Evolutionary conservation across 1,284 basidiomycete genomes (phyloP), one percentile per base, ranked within the genome.

Genomic region (Pseudozyma thailandica): DNA sequence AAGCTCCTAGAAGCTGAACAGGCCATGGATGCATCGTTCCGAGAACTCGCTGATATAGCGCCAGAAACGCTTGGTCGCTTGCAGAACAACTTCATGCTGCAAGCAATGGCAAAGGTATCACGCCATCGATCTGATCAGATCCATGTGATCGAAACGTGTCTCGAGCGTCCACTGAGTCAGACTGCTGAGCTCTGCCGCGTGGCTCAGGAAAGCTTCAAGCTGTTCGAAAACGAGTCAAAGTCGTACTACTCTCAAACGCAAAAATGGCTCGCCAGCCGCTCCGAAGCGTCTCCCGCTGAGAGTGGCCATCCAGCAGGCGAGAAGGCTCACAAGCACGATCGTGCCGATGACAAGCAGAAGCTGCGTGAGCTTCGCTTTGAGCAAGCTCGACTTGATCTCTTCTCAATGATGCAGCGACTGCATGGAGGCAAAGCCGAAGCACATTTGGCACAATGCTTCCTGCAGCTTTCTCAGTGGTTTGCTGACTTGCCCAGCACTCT

Each of bases 241-340:
- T 7, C 57, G 1, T 81, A 77, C 47, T 79, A 81, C 42, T 63
- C 70, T 10, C 55, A 59, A n/a, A 79, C 75, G 9, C 77, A 79
- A 28, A 79, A 76, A 39, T 79, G 77, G 77, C 61, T 79, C 15
- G 58, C 74, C 39, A 72, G 50, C 35, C 60, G 61, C 27, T 42
- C 53, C 7, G 44, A 28, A 20, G 31, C 33, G 9, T 47, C 50
- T n/a, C 31, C 41, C 4, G 46, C 46, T 38, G 43, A 54, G 28
- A 43, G 35, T 20, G 27, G 20, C 21, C 43, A 18, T 23, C 20
- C 20, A 10, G 39, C 18, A 18, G 18, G 20, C 26, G 53, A 74
- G 18, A 52, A 37, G 45, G 15, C 21, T 0, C 49, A 46, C 20
- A 72, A 66, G 45, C 70, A 71, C 25, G 72, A 73, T 27, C 50